Percentiles rank a stretch among this genome's conserved stretches.
Conservation (phyloP, 495 filamentous ascomycete species). For the Aspergillus mulundensis region DNA sequence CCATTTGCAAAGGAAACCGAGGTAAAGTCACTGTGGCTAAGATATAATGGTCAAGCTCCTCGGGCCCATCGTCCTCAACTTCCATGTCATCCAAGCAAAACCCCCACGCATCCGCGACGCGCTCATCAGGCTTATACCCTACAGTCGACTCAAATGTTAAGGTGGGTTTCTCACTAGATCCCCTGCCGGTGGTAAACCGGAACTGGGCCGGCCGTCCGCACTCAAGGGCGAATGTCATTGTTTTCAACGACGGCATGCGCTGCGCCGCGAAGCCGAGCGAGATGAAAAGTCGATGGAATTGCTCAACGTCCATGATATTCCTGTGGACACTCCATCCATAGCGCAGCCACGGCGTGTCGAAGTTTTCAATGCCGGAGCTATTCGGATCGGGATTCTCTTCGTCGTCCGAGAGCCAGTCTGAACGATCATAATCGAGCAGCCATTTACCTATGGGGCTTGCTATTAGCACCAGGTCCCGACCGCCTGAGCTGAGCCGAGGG, state of each 20-base stretch:
- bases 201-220: too few relatives aligned
- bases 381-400: neutral
- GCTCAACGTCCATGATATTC: neutral
- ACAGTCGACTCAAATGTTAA: neutral
- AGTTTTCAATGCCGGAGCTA: neutral
- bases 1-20: too few relatives aligned
- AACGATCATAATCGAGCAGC: neutral
- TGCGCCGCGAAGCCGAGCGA: constrained; percentile 2
- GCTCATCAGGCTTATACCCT: neutral
- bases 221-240: neutral
- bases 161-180: neutral
- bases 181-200: neutral
- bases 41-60: too few relatives aligned
- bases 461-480: too few relatives aligned
- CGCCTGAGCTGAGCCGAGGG: too few relatives aligned
- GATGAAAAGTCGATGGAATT: neutral
- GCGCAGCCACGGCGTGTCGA: neutral
- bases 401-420: too few relatives aligned
- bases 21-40: too few relatives aligned
- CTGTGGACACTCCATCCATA: neutral
- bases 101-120: constrained; percentile 1
- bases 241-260: neutral
- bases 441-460: constrained; percentile 1
- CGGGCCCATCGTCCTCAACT: neutral
- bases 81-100: neutral